Evolutionary conservation across 495 filamentous ascomycete species (phyloP).

Genomic region (Penicillium nucicola): DNA sequence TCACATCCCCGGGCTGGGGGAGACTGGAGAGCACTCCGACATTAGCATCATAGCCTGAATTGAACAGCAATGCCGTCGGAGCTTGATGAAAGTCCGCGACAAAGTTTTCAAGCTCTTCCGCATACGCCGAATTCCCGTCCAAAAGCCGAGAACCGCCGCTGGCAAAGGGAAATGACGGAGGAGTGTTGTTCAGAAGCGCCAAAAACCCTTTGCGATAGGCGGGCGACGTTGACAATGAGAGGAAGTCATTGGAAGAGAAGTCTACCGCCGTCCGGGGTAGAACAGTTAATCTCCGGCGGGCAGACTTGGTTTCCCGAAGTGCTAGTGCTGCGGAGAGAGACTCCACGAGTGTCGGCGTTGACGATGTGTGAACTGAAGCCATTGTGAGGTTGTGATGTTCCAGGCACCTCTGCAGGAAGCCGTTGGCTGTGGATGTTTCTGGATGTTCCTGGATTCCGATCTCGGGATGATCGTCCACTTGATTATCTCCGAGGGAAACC

Average conservation of each 20-base stretch:
- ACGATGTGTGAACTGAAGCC: background rate
- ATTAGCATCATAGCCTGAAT: constrained; percentile 78
- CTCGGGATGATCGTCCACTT: background rate
- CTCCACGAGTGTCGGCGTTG: constrained; percentile 27
- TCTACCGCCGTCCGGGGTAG: constrained; percentile 33
- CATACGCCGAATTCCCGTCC: constrained; percentile 66
- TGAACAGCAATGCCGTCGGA: constrained; percentile 64
- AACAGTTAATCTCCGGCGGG: constrained; percentile 44
- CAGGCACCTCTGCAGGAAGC: background rate
- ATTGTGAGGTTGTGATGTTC: background rate
- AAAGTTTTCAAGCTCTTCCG: constrained; percentile 58
- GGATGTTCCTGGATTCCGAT: constrained; percentile 1
- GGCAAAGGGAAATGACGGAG: constrained; percentile 32
- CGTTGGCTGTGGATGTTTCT: background rate
- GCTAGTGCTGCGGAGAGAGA: constrained; percentile 36
- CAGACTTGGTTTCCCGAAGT: constrained; percentile 39
- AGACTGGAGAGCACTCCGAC: constrained; percentile 63
- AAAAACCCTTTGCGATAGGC: constrained; percentile 29
- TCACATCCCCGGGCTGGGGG: constrained; percentile 64
- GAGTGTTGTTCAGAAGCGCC: constrained; percentile 28
- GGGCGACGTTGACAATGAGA: constrained; percentile 39
- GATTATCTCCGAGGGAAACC: background rate
- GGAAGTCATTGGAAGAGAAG: constrained; percentile 48
- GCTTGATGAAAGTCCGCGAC: constrained; percentile 69
- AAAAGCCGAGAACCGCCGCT: constrained; percentile 43